Conservation (phyloP, 257 asterid species). For the Gardenia jasminoides region DNA sequence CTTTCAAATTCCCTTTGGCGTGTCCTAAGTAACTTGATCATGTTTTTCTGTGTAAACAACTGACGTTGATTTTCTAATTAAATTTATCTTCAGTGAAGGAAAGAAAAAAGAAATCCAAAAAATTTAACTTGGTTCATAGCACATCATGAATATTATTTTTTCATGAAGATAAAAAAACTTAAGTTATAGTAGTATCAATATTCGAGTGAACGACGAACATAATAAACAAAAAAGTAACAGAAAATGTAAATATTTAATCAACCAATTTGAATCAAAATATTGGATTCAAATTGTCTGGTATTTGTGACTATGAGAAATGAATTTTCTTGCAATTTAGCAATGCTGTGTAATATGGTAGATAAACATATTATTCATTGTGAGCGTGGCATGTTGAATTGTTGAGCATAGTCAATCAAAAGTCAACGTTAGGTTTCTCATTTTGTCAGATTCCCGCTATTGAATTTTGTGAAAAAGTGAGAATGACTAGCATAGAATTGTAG, state of each 20-base stretch:
- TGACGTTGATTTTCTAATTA: background rate
- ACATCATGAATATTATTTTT: too few relatives aligned
- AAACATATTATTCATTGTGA: background rate
- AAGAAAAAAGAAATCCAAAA: background rate
- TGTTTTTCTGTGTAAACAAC: background rate
- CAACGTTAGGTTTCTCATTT: background rate
- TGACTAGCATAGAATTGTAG: too few relatives aligned
- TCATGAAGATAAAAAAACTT: too few relatives aligned
- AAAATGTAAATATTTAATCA: too few relatives aligned
- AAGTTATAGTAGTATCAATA: too few relatives aligned
- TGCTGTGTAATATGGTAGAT: background rate
- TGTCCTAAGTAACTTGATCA: background rate
- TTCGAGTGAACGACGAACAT: too few relatives aligned
- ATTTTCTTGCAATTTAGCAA: background rate
- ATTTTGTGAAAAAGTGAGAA: background rate
- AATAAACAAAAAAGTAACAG: too few relatives aligned
- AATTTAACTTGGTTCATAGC: background rate
- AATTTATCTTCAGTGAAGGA: too few relatives aligned
- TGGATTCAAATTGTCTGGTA: background rate
- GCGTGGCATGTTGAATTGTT: background rate
- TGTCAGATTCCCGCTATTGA: background rate
- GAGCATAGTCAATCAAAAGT: too few relatives aligned
- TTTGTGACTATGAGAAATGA: background rate
- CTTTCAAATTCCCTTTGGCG: background rate
- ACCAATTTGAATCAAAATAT: too few relatives aligned